Evolutionary conservation across 1,284 basidiomycete genomes (phyloP).

Genomic region (Leccinum fallax): DNA sequence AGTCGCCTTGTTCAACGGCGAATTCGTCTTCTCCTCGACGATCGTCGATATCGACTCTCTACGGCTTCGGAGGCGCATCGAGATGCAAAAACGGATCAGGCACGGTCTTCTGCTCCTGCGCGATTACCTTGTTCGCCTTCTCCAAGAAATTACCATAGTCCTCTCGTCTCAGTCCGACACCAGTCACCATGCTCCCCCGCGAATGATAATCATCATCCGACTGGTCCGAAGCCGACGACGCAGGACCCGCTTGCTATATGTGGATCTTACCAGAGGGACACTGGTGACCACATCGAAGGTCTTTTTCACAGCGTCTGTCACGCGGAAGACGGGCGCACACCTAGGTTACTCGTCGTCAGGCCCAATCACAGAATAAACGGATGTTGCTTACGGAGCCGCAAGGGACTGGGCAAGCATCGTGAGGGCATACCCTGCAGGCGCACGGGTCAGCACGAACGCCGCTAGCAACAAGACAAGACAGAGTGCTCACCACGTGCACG

Average conservation of each 20-base stretch:
- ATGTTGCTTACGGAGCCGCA: conserved; percentile 63
- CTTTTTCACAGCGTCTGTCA: conserved; percentile 52
- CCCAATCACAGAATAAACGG: not conserved
- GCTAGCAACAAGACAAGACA: not conserved
- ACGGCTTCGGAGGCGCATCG: conserved; percentile 66
- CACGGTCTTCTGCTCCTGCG: conserved; percentile 70
- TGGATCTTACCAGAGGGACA: conserved; percentile 66
- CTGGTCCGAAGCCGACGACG: conserved; percentile 31
- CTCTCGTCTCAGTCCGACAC: conserved; percentile 39
- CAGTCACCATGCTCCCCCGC: conserved; percentile 38
- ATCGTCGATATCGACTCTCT: conserved; percentile 88
- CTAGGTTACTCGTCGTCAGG: conserved; percentile 37
- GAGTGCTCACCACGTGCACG: conserved; percentile 54
- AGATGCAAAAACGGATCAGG: conserved; percentile 78
- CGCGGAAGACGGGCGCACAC: conserved; percentile 71
- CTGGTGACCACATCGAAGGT: conserved; percentile 58
- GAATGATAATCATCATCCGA: conserved; percentile 61
- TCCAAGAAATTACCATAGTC: conserved; percentile 78
- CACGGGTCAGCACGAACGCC: not conserved
- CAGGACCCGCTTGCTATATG: conserved; percentile 16
- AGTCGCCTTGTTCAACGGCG: conserved; percentile 90
- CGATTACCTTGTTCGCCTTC: conserved; percentile 81
- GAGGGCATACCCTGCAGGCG: conserved; percentile 50
- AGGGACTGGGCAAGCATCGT: conserved; percentile 60
- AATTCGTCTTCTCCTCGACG: conserved; percentile 86